These are phyloP conservation scores for Geranium brycei DNA, from an alignment of 345 rosid species.

Conservation along the genomic window DNA sequence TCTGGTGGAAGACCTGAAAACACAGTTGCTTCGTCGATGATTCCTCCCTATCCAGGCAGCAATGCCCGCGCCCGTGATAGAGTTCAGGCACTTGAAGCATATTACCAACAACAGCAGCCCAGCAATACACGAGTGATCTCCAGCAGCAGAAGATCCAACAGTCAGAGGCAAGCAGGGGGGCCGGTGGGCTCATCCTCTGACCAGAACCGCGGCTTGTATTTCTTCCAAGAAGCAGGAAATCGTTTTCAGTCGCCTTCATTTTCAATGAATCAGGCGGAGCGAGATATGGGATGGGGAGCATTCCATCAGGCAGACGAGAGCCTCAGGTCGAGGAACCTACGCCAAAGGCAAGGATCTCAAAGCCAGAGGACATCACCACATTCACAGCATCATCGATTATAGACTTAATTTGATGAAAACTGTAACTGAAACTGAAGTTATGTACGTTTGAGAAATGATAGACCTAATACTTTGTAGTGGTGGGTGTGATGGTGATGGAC, in stretches of 20 bases:
- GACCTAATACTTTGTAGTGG: too few relatives aligned
- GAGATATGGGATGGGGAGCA: slow-evolving; percentile 49
- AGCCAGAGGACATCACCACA: slow-evolving; percentile 61
- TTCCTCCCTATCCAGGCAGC: slow-evolving; percentile 82
- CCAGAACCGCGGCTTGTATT: slow-evolving; percentile 55
- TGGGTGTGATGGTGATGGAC: too few relatives aligned
- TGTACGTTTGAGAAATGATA: too few relatives aligned
- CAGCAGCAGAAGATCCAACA: slow-evolving; percentile 37
- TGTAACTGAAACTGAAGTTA: too few relatives aligned
- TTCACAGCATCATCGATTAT: too few relatives aligned
- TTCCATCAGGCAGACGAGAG: slow-evolving; percentile 33
- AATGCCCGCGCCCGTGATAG: slow-evolving; percentile 75
- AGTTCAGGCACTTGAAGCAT: slow-evolving; percentile 88
- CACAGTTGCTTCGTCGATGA: slow-evolving; percentile 49
- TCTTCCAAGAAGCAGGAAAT: slow-evolving; percentile 45
- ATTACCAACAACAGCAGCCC: slow-evolving; percentile 72
- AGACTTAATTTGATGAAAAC: too few relatives aligned
- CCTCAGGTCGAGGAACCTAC: slow-evolving; percentile 36
- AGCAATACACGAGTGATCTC: slow-evolving; percentile 32
- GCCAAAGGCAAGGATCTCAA: slow-evolving; percentile 65
- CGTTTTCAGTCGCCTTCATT: slow-evolving; percentile 32
- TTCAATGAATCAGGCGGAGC: slow-evolving; percentile 45
- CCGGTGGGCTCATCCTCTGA: slow-evolving; percentile 55
- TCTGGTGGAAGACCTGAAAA: slow-evolving; percentile 59
- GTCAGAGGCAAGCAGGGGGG: slow-evolving; percentile 42